phyloP scores from a whole-genome alignment of 345 rosid species.

The Hypericum perforatum region DNA sequence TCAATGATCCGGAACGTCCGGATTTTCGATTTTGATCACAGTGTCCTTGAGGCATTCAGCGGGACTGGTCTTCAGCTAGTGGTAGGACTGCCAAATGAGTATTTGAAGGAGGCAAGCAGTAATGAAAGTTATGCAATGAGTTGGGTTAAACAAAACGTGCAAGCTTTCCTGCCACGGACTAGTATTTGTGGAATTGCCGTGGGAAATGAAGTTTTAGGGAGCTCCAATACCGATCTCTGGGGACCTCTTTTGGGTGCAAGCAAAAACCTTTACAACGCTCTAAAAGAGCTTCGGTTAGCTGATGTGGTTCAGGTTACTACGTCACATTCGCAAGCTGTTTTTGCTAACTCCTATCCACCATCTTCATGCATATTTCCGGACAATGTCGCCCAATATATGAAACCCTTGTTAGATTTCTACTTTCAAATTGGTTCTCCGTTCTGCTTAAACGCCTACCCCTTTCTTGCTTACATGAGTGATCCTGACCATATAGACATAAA shows the following conservation, averaged over 20 bases:
- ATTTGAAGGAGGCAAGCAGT: constrained; percentile 57
- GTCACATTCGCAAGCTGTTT: constrained; percentile 91
- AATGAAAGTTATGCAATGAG: constrained; percentile 59
- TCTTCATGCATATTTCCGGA: constrained; percentile 73
- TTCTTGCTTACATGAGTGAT: constrained; percentile 65
- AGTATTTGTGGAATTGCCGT: constrained; percentile 77
- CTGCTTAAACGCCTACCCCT: constrained; percentile 91
- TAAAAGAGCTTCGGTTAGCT: constrained; percentile 44
- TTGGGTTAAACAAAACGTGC: constrained; percentile 88
- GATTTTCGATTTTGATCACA: constrained; percentile 76
- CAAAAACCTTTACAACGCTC: constrained; percentile 63
- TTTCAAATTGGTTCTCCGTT: constrained; percentile 80
- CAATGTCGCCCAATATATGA: constrained; percentile 64
- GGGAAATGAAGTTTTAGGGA: constrained; percentile 89
- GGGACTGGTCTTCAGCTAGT: constrained; percentile 82
- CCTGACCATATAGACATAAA: constrained; percentile 75
- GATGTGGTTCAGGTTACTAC: constrained; percentile 72
- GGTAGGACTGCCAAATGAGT: constrained; percentile 71
- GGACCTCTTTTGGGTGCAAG: constrained; percentile 66
- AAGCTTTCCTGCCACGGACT: constrained; percentile 71
- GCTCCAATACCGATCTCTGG: constrained; percentile 40
- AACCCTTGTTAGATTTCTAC: constrained; percentile 75
- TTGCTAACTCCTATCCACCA: constrained; percentile 75
- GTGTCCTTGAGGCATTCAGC: constrained; percentile 80
- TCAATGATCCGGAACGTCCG: constrained; percentile 82